A percentile compares a stretch with the other conserved stretches of the same genome.
phyloP scores from a whole-genome alignment of 2,329 filamentous ascomycete species.

The Aspergillus intermedius region DNA sequence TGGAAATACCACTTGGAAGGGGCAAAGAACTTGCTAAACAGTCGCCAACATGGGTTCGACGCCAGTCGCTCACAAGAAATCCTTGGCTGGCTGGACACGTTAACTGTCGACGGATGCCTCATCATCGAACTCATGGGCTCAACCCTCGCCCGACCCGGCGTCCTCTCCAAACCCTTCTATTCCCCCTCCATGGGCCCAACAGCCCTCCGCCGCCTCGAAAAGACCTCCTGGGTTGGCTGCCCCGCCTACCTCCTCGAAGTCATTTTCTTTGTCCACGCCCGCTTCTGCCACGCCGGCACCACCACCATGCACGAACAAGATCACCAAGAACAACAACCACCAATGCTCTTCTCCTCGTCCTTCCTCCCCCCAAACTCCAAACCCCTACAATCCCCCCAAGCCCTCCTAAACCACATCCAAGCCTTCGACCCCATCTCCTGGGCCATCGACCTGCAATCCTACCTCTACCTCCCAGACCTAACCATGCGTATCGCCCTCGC shows the following conservation, averaged over 20 bases:
- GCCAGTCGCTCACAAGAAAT: constrained; percentile 15
- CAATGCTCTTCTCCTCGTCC: constrained; percentile 20
- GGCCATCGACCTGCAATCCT: constrained; percentile 34
- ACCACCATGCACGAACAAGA: constrained; percentile 9
- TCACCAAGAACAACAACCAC: constrained; percentile 15
- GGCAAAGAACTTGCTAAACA: constrained; percentile 42
- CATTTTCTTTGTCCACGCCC: constrained; percentile 35
- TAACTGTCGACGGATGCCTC: constrained; percentile 33
- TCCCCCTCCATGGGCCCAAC: constrained; percentile 29
- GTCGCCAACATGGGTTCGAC: constrained; percentile 22
- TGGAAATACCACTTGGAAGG: constrained; percentile 49
- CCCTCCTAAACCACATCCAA: constrained; percentile 32
- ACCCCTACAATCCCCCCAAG: constrained; percentile 24
- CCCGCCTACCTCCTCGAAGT: constrained; percentile 36
- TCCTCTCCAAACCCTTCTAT: constrained; percentile 34
- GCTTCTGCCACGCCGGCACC: constrained; percentile 26
- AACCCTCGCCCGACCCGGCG: constrained; percentile 34
- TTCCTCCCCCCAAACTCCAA: constrained; percentile 21
- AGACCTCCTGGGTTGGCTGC: constrained; percentile 36
- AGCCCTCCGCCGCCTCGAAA: constrained; percentile 33
- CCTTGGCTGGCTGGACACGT: constrained; percentile 29
- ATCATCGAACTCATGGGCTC: constrained; percentile 39
- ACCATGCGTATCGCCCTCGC: constrained; percentile 45
- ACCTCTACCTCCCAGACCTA: constrained; percentile 42
- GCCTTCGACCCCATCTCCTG: constrained; percentile 32